These are phyloP conservation scores for Salicornia ramosissima DNA, from an alignment of 148 eudicot species.

Conservation along the genomic window DNA sequence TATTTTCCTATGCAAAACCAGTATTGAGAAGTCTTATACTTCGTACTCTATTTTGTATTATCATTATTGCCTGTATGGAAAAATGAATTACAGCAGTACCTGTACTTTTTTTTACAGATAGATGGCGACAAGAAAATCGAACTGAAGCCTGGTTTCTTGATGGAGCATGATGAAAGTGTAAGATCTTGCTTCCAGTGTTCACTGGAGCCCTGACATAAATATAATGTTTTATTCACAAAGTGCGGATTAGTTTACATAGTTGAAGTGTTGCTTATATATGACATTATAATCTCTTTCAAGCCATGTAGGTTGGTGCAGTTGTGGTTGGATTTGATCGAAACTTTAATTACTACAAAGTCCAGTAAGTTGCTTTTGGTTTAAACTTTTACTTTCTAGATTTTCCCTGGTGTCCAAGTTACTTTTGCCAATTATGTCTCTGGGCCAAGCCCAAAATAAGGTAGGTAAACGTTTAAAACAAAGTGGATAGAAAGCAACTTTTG, in stretches of 20 bases:
- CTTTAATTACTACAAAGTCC: constrained; percentile 91
- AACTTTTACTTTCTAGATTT: constrained; percentile 11
- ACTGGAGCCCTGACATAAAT: not conserved
- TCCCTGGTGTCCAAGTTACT: not conserved
- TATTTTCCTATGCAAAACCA: not conserved
- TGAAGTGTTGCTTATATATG: constrained; percentile 9
- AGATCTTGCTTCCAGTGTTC: constrained; percentile 14
- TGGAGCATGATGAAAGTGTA: constrained; percentile 92
- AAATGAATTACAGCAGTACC: not conserved
- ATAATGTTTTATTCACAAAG: not conserved
- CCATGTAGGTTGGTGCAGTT: constrained; percentile 88
- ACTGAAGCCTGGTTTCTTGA: constrained; percentile 81
- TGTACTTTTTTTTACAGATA: constrained; percentile 44
- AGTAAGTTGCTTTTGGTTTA: constrained; percentile 47
- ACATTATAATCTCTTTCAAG: constrained; percentile 8
- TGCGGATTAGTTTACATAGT: not conserved
- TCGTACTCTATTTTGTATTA: not conserved
- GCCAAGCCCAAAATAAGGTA: not conserved
- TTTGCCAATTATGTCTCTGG: not conserved
- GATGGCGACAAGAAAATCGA: constrained; percentile 91
- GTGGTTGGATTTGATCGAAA: constrained; percentile 98
- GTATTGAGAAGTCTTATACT: not conserved
- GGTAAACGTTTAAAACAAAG: not conserved
- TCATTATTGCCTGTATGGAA: constrained; percentile 3
- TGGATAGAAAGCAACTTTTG: not conserved